Evolutionary conservation across 1,284 basidiomycete species (phyloP), one percentile per base, ranked within the genome.

Genomic region (Boletus chippewaensis): DNA sequence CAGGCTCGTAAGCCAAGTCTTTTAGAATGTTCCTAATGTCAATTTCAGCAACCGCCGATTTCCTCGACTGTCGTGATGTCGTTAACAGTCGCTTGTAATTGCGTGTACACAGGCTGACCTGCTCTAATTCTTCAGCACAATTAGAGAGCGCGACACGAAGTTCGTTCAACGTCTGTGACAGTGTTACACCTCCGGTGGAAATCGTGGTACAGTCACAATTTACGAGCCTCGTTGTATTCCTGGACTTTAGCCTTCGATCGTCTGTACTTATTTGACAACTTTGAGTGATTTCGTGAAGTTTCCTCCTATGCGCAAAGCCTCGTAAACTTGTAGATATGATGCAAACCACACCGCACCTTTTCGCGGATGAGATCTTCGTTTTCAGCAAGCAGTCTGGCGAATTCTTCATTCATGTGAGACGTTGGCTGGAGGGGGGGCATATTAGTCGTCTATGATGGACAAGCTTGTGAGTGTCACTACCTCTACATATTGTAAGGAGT

Each of bases 251-350:
- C 52, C 51, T 67, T 68, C 8, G 45, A 38, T 11, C 36, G 56
- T 31, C 32, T 60, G 24, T 65, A 61, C 40, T 68, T 68, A 11
- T 50, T 59, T 4, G 32, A n/a, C 22, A 65, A 5, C 22, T 54
- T 56, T 39, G 50, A 51, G 26, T 44, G 38, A 22, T 34, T 50
- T n/a, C 28, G 50, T 7, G 36, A 47, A 20, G 54, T 53, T 18
- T 50, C 45, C 31, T 57, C 53, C 62, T 64, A 41, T 12, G 7
- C 11, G 5, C 13, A n/a, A 46, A 28, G 13, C 13, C 13, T 32
- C 40, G 48, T 59, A 36, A 56, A 31, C n/a, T 10, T 18, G 4
- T 38, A 32, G 5, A 34, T 15, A 24, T 4, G 11, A 45, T 31
- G 1, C 15, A 40, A 40, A 43, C 51, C 6, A 29, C 12, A 15